Base-by-base conservation (phyloP, 768 basidiomycete species). In the Lactarius psammicola region DNA sequence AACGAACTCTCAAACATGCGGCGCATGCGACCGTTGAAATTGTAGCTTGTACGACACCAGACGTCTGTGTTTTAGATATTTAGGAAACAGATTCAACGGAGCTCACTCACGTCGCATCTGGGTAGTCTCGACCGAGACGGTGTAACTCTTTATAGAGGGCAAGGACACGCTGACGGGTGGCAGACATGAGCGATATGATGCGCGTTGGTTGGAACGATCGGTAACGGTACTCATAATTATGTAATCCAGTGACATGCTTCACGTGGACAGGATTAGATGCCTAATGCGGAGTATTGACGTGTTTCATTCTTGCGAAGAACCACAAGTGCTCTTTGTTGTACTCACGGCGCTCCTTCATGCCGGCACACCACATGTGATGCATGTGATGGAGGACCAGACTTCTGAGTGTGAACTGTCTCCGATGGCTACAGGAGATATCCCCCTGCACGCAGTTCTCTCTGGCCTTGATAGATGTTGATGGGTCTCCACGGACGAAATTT, bases 81-180 rank as follows among this genome's bases (percentile, higher is more conserved):
- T n/a, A n/a, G 28, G 60, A 33, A 11, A 42, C 6, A 11, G 10
- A 34, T 31, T n/a, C 2, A 28, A 11, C 15, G 40, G 46, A 53
- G 42, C 28, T 55, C 64, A 82, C 86, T 75, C 71, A 93, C 92
- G 84, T 82, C 55, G 90, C 86, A 73, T 94, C 92, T 40, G 89
- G 89, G 69, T 93, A 92, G 56, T 94, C 90, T 65, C 88, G 81
- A 4, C 92, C 91, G 1, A 94, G 82, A 63, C 89, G 81, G 69
- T 88, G 86, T 9, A 94, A 82, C 72, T 93, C 90, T 72, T 93
- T 94, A 79, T 94, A 94, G 34, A 94, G 77, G 0, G 85, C 81
- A 8, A 92, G 76, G 1, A 85, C 89, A 40, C 90, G 84, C 51
- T 85, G 75, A 30, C 90, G 84, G 53, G 84, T 81, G 23, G 80